Evolutionary conservation across 176 grass and related monocot genomes (phyloP).

Genomic region (Aechmea fasciata): DNA sequence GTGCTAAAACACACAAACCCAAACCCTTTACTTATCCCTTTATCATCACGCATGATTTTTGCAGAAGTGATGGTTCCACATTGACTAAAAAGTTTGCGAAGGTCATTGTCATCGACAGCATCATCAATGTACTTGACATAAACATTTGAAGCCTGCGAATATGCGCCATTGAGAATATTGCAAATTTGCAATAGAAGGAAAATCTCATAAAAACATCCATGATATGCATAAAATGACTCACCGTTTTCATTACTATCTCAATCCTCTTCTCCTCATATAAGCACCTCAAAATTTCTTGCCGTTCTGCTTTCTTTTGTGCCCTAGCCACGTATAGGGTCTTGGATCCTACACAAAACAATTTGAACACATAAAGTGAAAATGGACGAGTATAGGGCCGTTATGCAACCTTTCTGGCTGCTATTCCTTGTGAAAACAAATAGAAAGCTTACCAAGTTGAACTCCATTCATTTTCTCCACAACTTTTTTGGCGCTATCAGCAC

Average conservation of each 20-base stretch:
- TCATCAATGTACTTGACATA: constrained; percentile 85
- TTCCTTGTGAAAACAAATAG: neutral
- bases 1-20: constrained; percentile 76
- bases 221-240: constrained; percentile 10
- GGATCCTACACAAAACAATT: constrained; percentile 37
- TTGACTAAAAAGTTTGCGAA: constrained; percentile 49
- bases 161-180: neutral
- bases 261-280: constrained; percentile 64
- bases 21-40: constrained; percentile 76
- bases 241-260: constrained; percentile 65
- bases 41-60: constrained; percentile 76
- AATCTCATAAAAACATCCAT: neutral
- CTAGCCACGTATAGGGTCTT: constrained; percentile 66
- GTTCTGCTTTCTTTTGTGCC: constrained; percentile 83
- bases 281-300: constrained; percentile 47
- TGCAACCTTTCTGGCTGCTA: neutral
- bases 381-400: neutral
- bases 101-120: constrained; percentile 43
- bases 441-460: constrained; percentile 45
- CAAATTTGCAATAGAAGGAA: neutral
- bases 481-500: constrained; percentile 48
- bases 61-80: constrained; percentile 68
- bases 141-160: constrained; percentile 53
- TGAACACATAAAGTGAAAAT: neutral
- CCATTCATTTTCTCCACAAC: constrained; percentile 70